phyloP scores from a whole-genome alignment of 2,329 filamentous ascomycete genomes.

The Trichoderma koningiopsis region DNA sequence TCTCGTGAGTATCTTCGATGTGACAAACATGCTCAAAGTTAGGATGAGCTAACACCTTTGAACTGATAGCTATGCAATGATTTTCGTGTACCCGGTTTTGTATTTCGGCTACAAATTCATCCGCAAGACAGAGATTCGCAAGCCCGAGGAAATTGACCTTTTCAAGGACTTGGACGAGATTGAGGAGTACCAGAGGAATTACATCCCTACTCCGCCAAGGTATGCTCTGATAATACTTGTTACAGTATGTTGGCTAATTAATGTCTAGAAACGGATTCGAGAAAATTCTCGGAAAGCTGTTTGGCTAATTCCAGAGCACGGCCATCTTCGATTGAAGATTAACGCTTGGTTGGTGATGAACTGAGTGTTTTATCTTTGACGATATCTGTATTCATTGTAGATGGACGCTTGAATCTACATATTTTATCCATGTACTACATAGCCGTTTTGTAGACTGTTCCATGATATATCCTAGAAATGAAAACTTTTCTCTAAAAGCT shows the following conservation, averaged over 20 bases:
- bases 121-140: slow-evolving; percentile 61
- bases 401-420: slow-evolving; percentile 19
- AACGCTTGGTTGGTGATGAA: slow-evolving; percentile 10
- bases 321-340: neutral
- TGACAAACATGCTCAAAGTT: neutral
- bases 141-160: slow-evolving; percentile 64
- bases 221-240: slow-evolving; percentile 37
- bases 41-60: neutral
- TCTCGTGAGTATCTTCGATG: slow-evolving; percentile 54
- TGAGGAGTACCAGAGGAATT: slow-evolving; percentile 67
- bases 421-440: neutral
- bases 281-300: slow-evolving; percentile 31
- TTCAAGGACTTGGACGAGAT: slow-evolving; percentile 64
- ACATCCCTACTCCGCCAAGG: slow-evolving; percentile 56
- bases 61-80: slow-evolving; percentile 63
- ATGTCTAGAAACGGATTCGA: slow-evolving; percentile 28
- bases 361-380: neutral
- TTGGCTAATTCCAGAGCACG: slow-evolving; percentile 11
- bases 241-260: neutral
- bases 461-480: neutral
- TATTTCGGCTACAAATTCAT: slow-evolving; percentile 72
- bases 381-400: neutral
- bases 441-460: neutral
- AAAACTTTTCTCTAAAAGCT: slow-evolving; percentile 12
- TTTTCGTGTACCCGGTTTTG: slow-evolving; percentile 69